Evolutionary conservation across 2,329 filamentous ascomycete species (phyloP).

Genomic region (Fusarium multiceps): DNA sequence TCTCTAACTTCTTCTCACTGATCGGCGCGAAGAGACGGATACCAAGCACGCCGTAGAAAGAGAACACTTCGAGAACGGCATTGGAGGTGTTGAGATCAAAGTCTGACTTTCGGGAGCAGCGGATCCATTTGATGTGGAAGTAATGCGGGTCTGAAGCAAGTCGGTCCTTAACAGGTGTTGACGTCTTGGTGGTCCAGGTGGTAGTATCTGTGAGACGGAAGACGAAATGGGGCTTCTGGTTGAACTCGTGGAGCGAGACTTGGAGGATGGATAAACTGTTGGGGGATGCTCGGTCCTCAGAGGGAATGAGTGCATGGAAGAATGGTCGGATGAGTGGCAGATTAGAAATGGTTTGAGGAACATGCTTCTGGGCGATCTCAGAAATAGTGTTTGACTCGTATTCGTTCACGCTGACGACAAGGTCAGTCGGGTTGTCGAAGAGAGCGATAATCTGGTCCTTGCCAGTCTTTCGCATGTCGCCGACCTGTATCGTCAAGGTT

Average conservation of each 20-base stretch:
- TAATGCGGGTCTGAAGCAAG: background rate
- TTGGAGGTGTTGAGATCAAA: background rate
- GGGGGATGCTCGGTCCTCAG: background rate
- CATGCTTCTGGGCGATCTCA: background rate
- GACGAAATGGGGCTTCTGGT: background rate
- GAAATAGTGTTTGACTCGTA: background rate
- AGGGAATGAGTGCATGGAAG: background rate
- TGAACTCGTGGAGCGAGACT: background rate
- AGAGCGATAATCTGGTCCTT: background rate
- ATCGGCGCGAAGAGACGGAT: background rate
- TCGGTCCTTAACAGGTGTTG: background rate
- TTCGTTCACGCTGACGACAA: background rate
- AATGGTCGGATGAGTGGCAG: background rate
- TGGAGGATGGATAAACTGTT: background rate
- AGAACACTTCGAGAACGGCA: background rate
- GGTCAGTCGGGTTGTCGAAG: background rate
- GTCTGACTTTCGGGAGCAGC: background rate
- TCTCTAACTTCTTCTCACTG: background rate
- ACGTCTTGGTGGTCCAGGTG: background rate
- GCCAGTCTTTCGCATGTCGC: background rate
- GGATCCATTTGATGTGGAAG: background rate
- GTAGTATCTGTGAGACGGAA: background rate
- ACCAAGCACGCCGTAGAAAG: background rate
- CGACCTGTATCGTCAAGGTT: accelerated
- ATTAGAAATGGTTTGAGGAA: background rate